Percentiles rank a stretch among this genome's conserved stretches.
Evolutionary conservation across 1,284 basidiomycete genomes (phyloP).

Genomic region (Ceratobasidium theobromae): DNA sequence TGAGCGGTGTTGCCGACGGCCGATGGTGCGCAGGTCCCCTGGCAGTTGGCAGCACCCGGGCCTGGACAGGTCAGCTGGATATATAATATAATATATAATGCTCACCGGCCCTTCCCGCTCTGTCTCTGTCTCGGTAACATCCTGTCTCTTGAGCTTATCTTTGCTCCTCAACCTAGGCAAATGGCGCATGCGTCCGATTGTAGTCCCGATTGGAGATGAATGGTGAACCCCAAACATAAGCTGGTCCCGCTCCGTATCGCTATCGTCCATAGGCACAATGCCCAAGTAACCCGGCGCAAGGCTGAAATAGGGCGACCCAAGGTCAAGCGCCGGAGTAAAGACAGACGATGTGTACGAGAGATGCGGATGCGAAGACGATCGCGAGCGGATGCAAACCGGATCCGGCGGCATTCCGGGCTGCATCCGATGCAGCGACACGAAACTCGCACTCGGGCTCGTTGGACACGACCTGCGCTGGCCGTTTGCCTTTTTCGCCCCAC

Average conservation of each 20-base stretch:
- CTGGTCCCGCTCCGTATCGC: constrained; percentile 18
- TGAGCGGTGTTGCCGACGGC: constrained; percentile 11
- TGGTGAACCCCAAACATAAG: constrained; percentile 9
- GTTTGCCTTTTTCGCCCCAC: constrained; percentile 1
- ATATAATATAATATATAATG: neutral
- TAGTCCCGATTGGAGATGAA: constrained; percentile 1
- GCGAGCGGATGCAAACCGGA: constrained; percentile 30
- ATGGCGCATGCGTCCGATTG: constrained; percentile 11
- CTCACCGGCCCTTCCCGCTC: constrained; percentile 31
- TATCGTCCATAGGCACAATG: neutral
- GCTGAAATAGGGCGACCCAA: neutral
- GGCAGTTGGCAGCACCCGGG: constrained; percentile 32
- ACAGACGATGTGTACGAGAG: constrained; percentile 2
- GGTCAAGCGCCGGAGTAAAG: neutral
- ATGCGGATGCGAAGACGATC: constrained; percentile 30
- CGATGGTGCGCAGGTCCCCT: constrained; percentile 28
- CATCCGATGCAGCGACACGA: neutral
- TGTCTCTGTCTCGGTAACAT: constrained; percentile 33
- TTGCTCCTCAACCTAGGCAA: neutral
- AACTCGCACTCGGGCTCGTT: constrained; percentile 18
- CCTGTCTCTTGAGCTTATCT: neutral
- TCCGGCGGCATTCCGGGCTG: neutral
- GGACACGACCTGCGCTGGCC: constrained; percentile 14
- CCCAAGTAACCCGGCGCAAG: neutral
- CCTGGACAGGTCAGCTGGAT: neutral